Evolutionary conservation across 495 filamentous ascomycete genomes (phyloP), one percentile per base, ranked within the genome.

Genomic region (Entonaema liquescens): DNA sequence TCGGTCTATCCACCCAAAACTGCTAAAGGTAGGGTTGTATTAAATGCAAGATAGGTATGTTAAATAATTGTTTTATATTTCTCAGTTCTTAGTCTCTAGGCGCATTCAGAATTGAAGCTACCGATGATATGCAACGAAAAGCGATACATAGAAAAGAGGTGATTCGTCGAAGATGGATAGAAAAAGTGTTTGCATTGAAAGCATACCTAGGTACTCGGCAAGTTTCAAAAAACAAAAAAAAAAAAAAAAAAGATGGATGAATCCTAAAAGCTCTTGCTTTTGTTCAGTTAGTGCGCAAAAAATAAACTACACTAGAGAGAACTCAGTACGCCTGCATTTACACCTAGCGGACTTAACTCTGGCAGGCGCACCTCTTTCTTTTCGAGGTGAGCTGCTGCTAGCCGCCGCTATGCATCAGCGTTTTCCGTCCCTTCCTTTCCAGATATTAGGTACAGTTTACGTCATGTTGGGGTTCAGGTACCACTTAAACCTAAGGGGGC

Each of bases 391-490:
- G 19, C 42, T 52, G 49, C 25, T 52, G 28, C 25, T 57, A 62
- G 50, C 28, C 29, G 29, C 29, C 38, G 65, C 52, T 35, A 31
- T 1, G 23, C 55, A 42, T 62, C 42, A 19, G 29, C 40, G 21
- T 33, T 33, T 42, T 53, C 44, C 56, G 35, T 60, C 26, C 64
- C 57, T 67, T 44, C 57, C 28, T 56, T 56, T 56, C 29, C 19
- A 12, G 2, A 31, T 31, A 35, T 31, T 31, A 44, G 57, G 54
- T 57, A 19, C 35, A 36, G 56, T 68, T 68, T 63, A 69, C 66
- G 66, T 69, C 66, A 69, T 54, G 40, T 53, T 59, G 25, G 23
- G 28, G 55, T 42, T 40, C 31, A n/a, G 38, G 26, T 11, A n/a
- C 35, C 36, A 25, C 42, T 53, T 31, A 35, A 33, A 3, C 28